These are phyloP conservation scores for Lentithecium fluviatile DNA, from an alignment of 495 filamentous ascomycete genomes.

Conservation along the genomic window DNA sequence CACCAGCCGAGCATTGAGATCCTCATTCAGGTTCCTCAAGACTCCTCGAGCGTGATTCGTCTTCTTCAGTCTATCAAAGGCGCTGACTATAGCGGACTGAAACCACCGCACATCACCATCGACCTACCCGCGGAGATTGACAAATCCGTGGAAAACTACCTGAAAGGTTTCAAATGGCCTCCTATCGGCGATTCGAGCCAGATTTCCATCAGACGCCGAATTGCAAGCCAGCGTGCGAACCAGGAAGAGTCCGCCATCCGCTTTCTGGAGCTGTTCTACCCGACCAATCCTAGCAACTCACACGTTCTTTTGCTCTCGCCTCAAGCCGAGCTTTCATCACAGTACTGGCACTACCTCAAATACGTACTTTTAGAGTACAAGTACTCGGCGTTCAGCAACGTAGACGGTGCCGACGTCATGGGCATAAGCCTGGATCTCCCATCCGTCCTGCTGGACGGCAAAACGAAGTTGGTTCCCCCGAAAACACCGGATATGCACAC, in stretches of 20 bases:
- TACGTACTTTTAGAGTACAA: constrained; percentile 71
- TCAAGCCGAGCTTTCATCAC: constrained; percentile 68
- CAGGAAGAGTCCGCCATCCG: constrained; percentile 65
- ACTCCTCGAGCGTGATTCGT: constrained; percentile 67
- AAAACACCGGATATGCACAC: constrained; percentile 33
- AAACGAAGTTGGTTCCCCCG: constrained; percentile 54
- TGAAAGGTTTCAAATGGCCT: constrained; percentile 65
- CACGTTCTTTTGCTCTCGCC: constrained; percentile 79
- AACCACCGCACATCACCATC: constrained; percentile 69
- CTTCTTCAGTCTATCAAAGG: constrained; percentile 68
- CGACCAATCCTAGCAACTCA: constrained; percentile 55
- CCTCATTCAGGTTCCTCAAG: constrained; percentile 66
- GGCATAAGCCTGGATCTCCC: constrained; percentile 78
- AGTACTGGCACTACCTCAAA: constrained; percentile 79
- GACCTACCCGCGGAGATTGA: constrained; percentile 73
- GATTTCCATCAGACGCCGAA: constrained; percentile 70
- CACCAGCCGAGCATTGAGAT: constrained; percentile 72
- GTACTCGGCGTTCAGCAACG: constrained; percentile 55
- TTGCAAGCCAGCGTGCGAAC: constrained; percentile 54
- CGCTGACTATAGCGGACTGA: constrained; percentile 69
- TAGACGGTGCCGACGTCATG: constrained; percentile 53
- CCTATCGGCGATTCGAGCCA: constrained; percentile 44
- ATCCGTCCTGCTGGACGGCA: constrained; percentile 56
- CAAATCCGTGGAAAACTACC: constrained; percentile 55
- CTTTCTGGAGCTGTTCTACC: constrained; percentile 81